A percentile compares a stretch with the other conserved stretches of the same genome.
These are phyloP conservation scores for Stemphylium vesicarium DNA, from an alignment of 2,329 filamentous ascomycete genomes.

Conservation along the genomic window DNA sequence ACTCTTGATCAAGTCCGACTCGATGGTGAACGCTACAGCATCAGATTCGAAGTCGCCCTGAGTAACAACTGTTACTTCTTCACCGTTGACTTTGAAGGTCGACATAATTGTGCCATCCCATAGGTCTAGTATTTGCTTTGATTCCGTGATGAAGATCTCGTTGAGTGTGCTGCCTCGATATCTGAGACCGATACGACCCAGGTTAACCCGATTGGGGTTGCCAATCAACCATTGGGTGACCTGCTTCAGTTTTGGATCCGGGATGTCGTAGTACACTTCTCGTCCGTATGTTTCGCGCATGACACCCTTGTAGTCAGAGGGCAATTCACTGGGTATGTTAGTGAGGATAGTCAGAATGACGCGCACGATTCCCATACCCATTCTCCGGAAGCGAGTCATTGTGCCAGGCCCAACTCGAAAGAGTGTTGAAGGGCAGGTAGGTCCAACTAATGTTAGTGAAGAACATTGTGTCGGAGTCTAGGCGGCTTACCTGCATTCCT, in stretches of 20 bases:
- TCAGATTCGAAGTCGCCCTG: constrained; percentile 55
- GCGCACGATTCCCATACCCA: constrained; percentile 22
- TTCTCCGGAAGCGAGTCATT: constrained; percentile 52
- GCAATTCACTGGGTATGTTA: constrained; percentile 19
- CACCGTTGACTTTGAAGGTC: constrained; percentile 52
- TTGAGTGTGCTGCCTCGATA: constrained; percentile 45
- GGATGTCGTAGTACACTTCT: constrained; percentile 51
- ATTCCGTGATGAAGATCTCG: constrained; percentile 16
- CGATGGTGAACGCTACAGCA: constrained; percentile 52
- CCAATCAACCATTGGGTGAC: constrained; percentile 60
- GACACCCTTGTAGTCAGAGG: constrained; percentile 40
- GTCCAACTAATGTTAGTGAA: constrained; percentile 24
- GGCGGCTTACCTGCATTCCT: constrained; percentile 46
- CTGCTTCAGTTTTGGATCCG: constrained; percentile 47
- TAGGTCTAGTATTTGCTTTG: constrained; percentile 54
- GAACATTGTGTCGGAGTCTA: no score
- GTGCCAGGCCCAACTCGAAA: constrained; percentile 54
- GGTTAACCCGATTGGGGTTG: constrained; percentile 60
- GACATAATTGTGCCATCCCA: constrained; percentile 57
- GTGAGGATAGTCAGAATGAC: constrained; percentile 23
- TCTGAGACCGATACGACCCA: constrained; percentile 56
- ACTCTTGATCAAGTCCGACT: constrained; percentile 51
- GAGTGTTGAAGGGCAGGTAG: constrained; percentile 48
- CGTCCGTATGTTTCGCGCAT: constrained; percentile 52
- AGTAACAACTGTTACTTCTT: constrained; percentile 52